A percentile compares a stretch with the other conserved stretches of the same genome.
These are phyloP conservation scores for Vitis hybrid DNA, from an alignment of 177 flowering plant species.

Conservation along the genomic window DNA sequence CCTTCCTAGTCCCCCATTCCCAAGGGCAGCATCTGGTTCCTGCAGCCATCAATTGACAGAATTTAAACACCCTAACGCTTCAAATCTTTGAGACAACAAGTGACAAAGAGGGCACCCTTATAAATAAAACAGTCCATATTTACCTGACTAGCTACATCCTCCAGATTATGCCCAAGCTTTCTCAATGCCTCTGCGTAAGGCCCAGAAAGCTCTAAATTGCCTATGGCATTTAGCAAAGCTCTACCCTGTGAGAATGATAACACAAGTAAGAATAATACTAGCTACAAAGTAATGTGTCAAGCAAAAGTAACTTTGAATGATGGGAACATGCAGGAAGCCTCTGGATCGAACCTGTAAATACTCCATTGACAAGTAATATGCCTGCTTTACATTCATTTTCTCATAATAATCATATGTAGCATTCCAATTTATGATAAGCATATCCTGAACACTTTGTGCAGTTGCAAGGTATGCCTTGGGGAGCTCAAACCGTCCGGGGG, in stretches of 20 bases:
- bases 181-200: constrained; percentile 85
- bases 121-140: constrained; percentile 7
- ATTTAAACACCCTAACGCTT: not conserved
- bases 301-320: not conserved
- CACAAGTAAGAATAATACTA: not conserved
- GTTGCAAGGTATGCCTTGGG: constrained; percentile 86
- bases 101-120: not conserved
- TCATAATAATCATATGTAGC: constrained; percentile 76
- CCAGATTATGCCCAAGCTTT: constrained; percentile 72
- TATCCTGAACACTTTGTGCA: constrained; percentile 84
- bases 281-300: too few relatives aligned
- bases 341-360: constrained; percentile 70
- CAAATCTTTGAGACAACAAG: too few relatives aligned
- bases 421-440: constrained; percentile 82
- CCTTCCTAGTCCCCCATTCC: constrained; percentile 94
- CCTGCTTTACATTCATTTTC: constrained; percentile 77
- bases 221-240: constrained; percentile 88
- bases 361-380: constrained; percentile 95
- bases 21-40: constrained; percentile 98
- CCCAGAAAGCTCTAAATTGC: constrained; percentile 86
- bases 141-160: constrained; percentile 80
- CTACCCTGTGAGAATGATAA: constrained; percentile 59
- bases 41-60: constrained; percentile 17
- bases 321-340: not conserved
- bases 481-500: constrained; percentile 68